These are phyloP conservation scores for Saccharum spontaneum DNA, from an alignment of 176 grass and related monocot species.

Conservation along the genomic window DNA sequence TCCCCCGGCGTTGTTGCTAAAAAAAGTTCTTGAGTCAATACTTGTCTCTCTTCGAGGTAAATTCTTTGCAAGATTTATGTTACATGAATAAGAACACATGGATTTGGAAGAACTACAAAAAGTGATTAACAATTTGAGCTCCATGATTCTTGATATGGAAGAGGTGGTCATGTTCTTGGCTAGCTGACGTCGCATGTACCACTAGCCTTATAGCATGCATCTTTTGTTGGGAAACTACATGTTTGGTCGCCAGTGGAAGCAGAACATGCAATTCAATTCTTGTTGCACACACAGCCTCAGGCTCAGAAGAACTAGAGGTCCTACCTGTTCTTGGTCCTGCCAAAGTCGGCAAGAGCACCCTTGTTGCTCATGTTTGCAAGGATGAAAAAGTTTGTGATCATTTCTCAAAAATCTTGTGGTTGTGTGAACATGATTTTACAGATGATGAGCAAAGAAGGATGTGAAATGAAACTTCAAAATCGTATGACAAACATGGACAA, in stretches of 20 bases:
- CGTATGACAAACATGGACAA: no score
- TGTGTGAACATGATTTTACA: background rate
- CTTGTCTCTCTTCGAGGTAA: no score
- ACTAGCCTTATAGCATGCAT: slow-evolving; percentile 25
- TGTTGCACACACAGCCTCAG: background rate
- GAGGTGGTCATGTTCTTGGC: background rate
- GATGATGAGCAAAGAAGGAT: no score
- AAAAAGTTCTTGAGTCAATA: no score
- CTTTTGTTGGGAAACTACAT: background rate
- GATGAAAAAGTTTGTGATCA: slow-evolving; percentile 16
- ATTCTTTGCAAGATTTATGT: no score
- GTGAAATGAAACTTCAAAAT: no score
- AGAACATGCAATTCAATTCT: background rate
- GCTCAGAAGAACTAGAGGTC: background rate
- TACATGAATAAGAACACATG: no score
- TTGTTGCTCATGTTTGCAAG: slow-evolving; percentile 12
- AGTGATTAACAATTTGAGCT: background rate
- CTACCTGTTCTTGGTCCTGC: background rate
- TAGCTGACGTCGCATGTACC: background rate
- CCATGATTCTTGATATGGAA: background rate
- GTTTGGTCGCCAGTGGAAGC: background rate
- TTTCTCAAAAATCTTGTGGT: background rate
- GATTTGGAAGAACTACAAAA: background rate
- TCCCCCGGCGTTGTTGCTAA: no score
- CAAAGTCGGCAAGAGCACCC: slow-evolving; percentile 22